These are phyloP conservation scores for Phytopythium chamaehyphon DNA, from an alignment of 352 stramenopile species.

Conservation along the genomic window DNA sequence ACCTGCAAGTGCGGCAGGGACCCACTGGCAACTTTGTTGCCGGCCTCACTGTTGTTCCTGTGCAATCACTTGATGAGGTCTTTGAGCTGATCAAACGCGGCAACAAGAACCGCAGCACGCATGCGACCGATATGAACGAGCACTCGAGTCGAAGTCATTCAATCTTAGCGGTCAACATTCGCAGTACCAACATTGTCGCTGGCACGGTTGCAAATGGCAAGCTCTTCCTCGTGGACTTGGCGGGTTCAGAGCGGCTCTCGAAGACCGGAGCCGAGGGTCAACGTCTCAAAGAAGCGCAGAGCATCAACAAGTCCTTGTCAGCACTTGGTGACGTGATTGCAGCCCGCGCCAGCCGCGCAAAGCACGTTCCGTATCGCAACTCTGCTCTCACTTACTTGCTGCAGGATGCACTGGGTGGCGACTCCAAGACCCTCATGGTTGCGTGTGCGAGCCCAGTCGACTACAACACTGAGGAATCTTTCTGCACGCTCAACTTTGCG, in stretches of 20 bases:
- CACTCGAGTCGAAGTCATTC: conserved; percentile 87
- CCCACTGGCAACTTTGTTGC: conserved; percentile 84
- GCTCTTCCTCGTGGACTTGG: conserved; percentile 88
- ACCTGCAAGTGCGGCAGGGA: conserved; percentile 79
- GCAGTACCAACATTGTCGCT: conserved; percentile 79
- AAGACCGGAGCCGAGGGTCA: conserved; percentile 87
- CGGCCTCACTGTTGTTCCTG: conserved; percentile 64
- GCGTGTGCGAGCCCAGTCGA: conserved; percentile 85
- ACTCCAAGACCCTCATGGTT: conserved; percentile 94
- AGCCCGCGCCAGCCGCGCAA: conserved; percentile 76
- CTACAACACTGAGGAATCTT: conserved; percentile 91
- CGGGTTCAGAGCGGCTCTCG: conserved; percentile 84
- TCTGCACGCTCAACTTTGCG: conserved; percentile 93
- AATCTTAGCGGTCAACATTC: conserved; percentile 84
- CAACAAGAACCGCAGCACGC: conserved; percentile 85
- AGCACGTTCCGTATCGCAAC: conserved; percentile 94
- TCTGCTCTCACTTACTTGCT: conserved; percentile 93
- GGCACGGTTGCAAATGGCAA: conserved; percentile 67
- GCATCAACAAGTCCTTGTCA: conserved; percentile 94
- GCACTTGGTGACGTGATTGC: conserved; percentile 97
- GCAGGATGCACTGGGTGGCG: conserved; percentile 87
- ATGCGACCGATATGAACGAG: conserved; percentile 88
- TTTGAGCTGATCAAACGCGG: conserved; percentile 81
- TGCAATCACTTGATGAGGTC: conserved; percentile 78
- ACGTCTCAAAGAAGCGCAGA: conserved; percentile 89